These are phyloP conservation scores for Uromyces viciae-fabae DNA, from an alignment of 1,284 basidiomycete species.

Conservation along the genomic window DNA sequence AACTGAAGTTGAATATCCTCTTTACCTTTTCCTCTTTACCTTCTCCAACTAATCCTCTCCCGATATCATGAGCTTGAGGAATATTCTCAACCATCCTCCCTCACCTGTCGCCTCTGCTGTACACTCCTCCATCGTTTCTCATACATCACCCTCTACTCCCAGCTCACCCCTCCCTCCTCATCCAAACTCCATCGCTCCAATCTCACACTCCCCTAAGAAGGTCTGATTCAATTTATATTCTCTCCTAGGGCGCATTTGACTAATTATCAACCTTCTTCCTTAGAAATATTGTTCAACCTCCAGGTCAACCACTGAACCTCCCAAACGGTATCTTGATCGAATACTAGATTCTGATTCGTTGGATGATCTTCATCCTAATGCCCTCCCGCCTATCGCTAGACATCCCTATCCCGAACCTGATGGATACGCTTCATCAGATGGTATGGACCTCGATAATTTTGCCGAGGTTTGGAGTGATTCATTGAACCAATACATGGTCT, in stretches of 20 bases:
- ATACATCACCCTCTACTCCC: slow-evolving; percentile 11
- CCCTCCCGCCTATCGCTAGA: slow-evolving; percentile 19
- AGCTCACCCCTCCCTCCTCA: background rate
- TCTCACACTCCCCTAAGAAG: background rate
- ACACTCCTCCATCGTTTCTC: slow-evolving; percentile 18
- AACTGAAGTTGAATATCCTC: no score
- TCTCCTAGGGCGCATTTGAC: background rate
- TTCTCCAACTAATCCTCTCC: no score
- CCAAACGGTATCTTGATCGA: slow-evolving; percentile 40
- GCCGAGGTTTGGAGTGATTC: slow-evolving; percentile 44
- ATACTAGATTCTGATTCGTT: slow-evolving; percentile 29
- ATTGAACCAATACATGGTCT: slow-evolving; percentile 42
- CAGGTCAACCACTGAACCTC: background rate
- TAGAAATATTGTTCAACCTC: slow-evolving; percentile 13
- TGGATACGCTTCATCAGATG: slow-evolving; percentile 42
- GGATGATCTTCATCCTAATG: slow-evolving; percentile 16
- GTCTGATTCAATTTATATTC: background rate
- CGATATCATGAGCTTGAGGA: slow-evolving; percentile 39
- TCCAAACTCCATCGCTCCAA: background rate
- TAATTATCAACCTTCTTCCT: background rate
- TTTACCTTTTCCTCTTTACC: no score
- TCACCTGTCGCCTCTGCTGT: slow-evolving; percentile 29
- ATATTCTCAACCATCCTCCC: slow-evolving; percentile 40
- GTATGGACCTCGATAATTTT: slow-evolving; percentile 44
- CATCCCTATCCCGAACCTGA: slow-evolving; percentile 42